phyloP scores from a whole-genome alignment of 345 rosid genomes.

The Cardamine occulta region DNA sequence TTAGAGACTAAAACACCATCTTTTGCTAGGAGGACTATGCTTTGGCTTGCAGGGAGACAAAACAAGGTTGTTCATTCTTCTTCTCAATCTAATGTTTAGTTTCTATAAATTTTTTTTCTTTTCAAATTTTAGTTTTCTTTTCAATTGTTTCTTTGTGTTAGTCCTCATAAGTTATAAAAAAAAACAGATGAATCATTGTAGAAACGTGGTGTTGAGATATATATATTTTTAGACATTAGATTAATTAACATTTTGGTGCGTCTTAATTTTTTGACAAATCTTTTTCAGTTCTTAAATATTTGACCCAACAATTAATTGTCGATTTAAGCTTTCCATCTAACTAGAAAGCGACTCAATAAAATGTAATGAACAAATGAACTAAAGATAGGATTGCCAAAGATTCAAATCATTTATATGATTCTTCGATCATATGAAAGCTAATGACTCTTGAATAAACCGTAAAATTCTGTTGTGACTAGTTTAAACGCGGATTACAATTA shows the following conservation, averaged over 20 bases:
- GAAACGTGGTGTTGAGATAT: conserved; percentile 31
- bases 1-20: conserved; percentile 70
- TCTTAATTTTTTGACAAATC: conserved; percentile 10
- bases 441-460: conserved; percentile 1
- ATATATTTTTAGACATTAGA: conserved; percentile 29
- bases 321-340: conserved; percentile 30
- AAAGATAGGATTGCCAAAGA: background rate
- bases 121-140: conserved; percentile 13
- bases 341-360: conserved; percentile 34
- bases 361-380: background rate
- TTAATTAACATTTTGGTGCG: conserved; percentile 28
- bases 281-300: conserved; percentile 27
- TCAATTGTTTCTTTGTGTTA: conserved; percentile 32
- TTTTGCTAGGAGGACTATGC: conserved; percentile 91
- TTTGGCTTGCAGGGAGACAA: conserved; percentile 88
- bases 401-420: conserved; percentile 14
- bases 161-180: conserved; percentile 14
- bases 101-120: conserved; percentile 13
- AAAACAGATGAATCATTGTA: conserved; percentile 41
- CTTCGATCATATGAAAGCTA: conserved; percentile 7
- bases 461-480: background rate
- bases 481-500: background rate
- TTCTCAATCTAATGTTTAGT: conserved; percentile 52
- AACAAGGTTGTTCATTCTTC: conserved; percentile 93
- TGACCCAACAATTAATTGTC: conserved; percentile 26